Evolutionary conservation across 2,329 filamentous ascomycete genomes (phyloP).

Genomic region (Cladosporium cucumerinum): DNA sequence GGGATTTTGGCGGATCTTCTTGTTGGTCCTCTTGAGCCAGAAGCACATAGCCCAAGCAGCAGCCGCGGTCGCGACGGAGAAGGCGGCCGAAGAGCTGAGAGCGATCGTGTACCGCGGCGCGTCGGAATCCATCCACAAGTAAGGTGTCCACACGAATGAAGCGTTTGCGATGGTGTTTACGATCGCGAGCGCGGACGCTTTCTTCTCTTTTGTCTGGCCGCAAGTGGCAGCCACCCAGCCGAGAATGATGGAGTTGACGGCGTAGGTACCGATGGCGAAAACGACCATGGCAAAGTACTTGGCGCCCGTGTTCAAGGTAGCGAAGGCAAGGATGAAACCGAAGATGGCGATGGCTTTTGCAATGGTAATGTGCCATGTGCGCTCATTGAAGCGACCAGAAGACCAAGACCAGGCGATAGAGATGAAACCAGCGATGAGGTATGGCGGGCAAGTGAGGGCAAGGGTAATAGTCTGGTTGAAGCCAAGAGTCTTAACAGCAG

Average conservation of each 20-base stretch:
- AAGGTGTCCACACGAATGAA: constrained; percentile 51
- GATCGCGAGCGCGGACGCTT: constrained; percentile 48
- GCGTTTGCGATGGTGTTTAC: constrained; percentile 50
- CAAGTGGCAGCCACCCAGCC: constrained; percentile 47
- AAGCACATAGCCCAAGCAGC: constrained; percentile 45
- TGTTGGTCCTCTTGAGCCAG: constrained; percentile 44
- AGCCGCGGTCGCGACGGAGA: constrained; percentile 44
- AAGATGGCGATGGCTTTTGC: constrained; percentile 37
- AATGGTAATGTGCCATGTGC: constrained; percentile 40
- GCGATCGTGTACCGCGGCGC: constrained; percentile 45
- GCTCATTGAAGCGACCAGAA: constrained; percentile 40
- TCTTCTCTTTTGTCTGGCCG: constrained; percentile 50
- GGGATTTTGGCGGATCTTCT: constrained; percentile 32
- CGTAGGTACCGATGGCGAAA: constrained; percentile 38
- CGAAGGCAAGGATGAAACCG: constrained; percentile 38
- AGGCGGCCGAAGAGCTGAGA: constrained; percentile 44
- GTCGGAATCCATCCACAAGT: constrained; percentile 48
- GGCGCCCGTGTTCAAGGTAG: constrained; percentile 37
- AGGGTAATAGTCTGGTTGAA: constrained; percentile 50
- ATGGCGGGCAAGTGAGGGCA: constrained; percentile 45
- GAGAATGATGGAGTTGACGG: constrained; percentile 48
- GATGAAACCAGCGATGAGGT: constrained; percentile 31
- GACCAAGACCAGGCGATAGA: constrained; percentile 35
- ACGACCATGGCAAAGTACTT: constrained; percentile 25
- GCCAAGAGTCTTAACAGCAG: constrained; percentile 49